phyloP scores from a whole-genome alignment of 495 filamentous ascomycete species.

The Aspergillus funiculosus region DNA sequence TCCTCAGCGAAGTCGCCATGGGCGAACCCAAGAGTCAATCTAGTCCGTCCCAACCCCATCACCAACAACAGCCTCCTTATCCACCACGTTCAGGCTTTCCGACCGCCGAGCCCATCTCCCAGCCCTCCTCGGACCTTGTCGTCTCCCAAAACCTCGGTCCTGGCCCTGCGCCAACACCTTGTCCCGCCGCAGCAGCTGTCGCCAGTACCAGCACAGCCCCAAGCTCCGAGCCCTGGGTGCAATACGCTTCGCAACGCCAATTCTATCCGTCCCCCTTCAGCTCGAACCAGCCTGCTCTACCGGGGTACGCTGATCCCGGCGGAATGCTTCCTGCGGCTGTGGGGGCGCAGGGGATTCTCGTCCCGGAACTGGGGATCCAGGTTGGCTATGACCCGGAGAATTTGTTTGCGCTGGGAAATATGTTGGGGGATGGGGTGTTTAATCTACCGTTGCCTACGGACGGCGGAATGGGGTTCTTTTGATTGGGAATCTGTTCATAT shows the following conservation, averaged over 20 bases:
- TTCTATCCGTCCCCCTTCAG: slow-evolving; percentile 13
- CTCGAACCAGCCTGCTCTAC: slow-evolving; percentile 8
- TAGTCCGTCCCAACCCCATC: slow-evolving; percentile 2
- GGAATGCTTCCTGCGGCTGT: slow-evolving; percentile 1
- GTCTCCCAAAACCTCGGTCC: slow-evolving; percentile 9
- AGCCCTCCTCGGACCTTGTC: slow-evolving; percentile 11
- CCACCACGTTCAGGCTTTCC: slow-evolving; percentile 6
- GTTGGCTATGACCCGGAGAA: slow-evolving; percentile 27
- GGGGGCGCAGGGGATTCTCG: slow-evolving; percentile 21
- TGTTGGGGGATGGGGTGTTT: slow-evolving; percentile 37
- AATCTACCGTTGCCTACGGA: slow-evolving; percentile 30
- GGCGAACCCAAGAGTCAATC: slow-evolving; percentile 36
- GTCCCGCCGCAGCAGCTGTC: too few species aligned
- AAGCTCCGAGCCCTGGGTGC: slow-evolving; percentile 15
- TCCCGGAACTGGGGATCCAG: slow-evolving; percentile 26
- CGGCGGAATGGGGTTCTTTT: slow-evolving; percentile 18
- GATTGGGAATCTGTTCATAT: not conserved
- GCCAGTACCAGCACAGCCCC: slow-evolving; percentile 8
- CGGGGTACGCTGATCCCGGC: slow-evolving; percentile 3
- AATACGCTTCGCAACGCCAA: slow-evolving; percentile 10
- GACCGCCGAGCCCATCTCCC: not conserved
- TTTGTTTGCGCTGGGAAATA: slow-evolving; percentile 29
- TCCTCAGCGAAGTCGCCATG: slow-evolving; percentile 65
- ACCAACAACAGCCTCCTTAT: slow-evolving; percentile 13
- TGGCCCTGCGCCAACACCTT: too few species aligned